A percentile compares a stretch with the other conserved stretches of the same genome.
These are phyloP conservation scores for Didymella sp. DNA, from an alignment of 2,329 filamentous ascomycete species.

Conservation along the genomic window DNA sequence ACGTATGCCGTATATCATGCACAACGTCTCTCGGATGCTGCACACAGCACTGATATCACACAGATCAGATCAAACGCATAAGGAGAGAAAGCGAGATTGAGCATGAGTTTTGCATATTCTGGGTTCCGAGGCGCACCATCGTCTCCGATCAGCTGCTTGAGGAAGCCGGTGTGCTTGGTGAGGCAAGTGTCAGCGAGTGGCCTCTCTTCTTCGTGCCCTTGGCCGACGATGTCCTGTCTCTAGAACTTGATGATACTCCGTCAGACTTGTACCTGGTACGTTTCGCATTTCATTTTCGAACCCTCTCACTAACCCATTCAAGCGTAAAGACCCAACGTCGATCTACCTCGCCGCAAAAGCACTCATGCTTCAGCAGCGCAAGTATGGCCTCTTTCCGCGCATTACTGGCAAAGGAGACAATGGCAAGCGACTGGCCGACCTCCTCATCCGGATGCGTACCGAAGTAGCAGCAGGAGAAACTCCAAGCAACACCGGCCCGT, in stretches of 20 bases:
- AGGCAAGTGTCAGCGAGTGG: slow-evolving; percentile 86
- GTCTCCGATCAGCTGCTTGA: slow-evolving; percentile 92
- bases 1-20: too few species aligned
- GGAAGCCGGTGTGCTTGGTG: slow-evolving; percentile 89
- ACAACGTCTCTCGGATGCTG: too few species aligned
- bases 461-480: slow-evolving; percentile 84
- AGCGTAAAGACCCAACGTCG: slow-evolving; percentile 88
- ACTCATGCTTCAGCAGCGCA: slow-evolving; percentile 91
- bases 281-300: background rate
- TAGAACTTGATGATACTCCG: slow-evolving; percentile 89
- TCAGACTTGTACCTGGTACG: slow-evolving; percentile 80
- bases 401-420: slow-evolving; percentile 97
- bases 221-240: slow-evolving; percentile 86
- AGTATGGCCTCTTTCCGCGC: slow-evolving; percentile 90
- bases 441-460: slow-evolving; percentile 88
- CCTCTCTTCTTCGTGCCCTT: slow-evolving; percentile 89
- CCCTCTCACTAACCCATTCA: slow-evolving; percentile 30
- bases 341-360: slow-evolving; percentile 88
- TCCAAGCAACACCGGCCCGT: slow-evolving; percentile 60
- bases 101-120: slow-evolving; percentile 97
- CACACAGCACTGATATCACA: slow-evolving; percentile 11
- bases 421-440: slow-evolving; percentile 84
- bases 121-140: slow-evolving; percentile 89
- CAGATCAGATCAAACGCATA: slow-evolving; percentile 89
- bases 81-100: slow-evolving; percentile 86